Conservation (phyloP, 768 basidiomycete genomes). For the Xerocomellus amylosporus region DNA sequence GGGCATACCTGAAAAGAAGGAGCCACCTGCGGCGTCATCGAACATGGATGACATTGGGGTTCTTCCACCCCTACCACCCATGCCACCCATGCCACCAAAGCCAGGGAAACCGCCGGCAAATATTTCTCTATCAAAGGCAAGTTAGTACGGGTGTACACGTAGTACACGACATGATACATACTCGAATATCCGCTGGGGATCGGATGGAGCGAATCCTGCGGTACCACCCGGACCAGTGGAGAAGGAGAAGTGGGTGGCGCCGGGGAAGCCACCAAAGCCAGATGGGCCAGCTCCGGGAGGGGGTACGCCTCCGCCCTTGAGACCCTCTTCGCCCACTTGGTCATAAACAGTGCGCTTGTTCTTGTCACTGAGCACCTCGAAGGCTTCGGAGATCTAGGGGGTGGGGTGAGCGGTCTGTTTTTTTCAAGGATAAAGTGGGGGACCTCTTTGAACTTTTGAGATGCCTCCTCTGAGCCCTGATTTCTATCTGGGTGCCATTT, state of each 20-base stretch:
- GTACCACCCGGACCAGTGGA: slow-evolving; percentile 42
- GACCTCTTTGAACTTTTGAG: slow-evolving; percentile 90
- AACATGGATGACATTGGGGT: slow-evolving; percentile 32
- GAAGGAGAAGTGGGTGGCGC: slow-evolving; percentile 56
- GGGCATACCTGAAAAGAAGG: slow-evolving; percentile 42
- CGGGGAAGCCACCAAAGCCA: slow-evolving; percentile 46
- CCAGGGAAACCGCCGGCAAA: slow-evolving; percentile 41
- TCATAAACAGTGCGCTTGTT: slow-evolving; percentile 85
- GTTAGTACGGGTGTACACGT: slow-evolving; percentile 4
- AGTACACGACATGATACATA: slow-evolving; percentile 38
- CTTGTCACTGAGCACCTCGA: slow-evolving; percentile 89
- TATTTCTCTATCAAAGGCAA: slow-evolving; percentile 45
- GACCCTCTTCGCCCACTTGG: slow-evolving; percentile 92
- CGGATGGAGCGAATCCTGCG: slow-evolving; percentile 68
- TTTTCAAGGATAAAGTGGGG: slow-evolving; percentile 3
- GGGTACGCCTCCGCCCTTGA: slow-evolving; percentile 67
- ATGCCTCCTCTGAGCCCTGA: slow-evolving; percentile 78
- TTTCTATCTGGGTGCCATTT: slow-evolving; percentile 98
- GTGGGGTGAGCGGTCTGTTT: neutral
- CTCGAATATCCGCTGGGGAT: slow-evolving; percentile 90
- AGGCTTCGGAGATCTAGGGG: slow-evolving; percentile 84
- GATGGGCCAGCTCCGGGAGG: slow-evolving; percentile 50
- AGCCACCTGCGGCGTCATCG: slow-evolving; percentile 40
- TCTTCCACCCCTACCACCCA: slow-evolving; percentile 36
- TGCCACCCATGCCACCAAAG: slow-evolving; percentile 39